Evolutionary conservation across 106 monocot species (phyloP).

Genomic region (Acanthochlamys bracteata): DNA sequence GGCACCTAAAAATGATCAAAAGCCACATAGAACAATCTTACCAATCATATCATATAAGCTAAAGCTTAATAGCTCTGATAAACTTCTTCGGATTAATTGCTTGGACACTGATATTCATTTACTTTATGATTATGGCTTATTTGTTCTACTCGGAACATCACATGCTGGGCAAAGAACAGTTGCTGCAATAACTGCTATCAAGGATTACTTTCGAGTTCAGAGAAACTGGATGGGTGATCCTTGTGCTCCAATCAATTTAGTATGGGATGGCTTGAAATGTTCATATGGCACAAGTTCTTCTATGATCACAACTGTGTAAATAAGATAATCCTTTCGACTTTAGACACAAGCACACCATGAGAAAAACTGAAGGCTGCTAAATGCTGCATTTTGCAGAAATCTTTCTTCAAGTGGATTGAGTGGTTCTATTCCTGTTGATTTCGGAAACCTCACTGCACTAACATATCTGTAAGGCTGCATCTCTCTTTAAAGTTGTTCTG

Average conservation of each 20-base stretch:
- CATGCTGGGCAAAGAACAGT: background rate
- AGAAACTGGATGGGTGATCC: constrained; percentile 20
- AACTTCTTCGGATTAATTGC: too few species aligned
- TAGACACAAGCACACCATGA: too few species aligned
- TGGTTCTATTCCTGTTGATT: constrained; percentile 2
- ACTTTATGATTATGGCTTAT: background rate
- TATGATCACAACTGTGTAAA: constrained; percentile 11
- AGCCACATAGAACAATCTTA: too few species aligned
- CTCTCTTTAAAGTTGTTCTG: background rate
- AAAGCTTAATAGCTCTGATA: too few species aligned
- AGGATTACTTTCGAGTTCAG: background rate
- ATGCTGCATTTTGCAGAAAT: constrained; percentile 5
- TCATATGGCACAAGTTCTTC: background rate
- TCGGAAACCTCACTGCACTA: constrained; percentile 4
- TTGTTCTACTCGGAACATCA: too few species aligned
- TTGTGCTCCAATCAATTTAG: constrained; percentile 1
- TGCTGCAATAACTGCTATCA: constrained; percentile 5
- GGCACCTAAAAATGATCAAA: too few species aligned
- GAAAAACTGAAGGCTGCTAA: background rate
- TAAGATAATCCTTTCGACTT: background rate
- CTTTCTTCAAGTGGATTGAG: constrained; percentile 4
- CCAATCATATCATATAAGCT: too few species aligned
- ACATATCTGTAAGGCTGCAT: constrained; percentile 12
- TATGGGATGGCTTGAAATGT: constrained; percentile 15
- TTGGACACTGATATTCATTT: too few species aligned